phyloP scores from a whole-genome alignment of 2,329 filamentous ascomycete species.

The Fusarium zealandicum region DNA sequence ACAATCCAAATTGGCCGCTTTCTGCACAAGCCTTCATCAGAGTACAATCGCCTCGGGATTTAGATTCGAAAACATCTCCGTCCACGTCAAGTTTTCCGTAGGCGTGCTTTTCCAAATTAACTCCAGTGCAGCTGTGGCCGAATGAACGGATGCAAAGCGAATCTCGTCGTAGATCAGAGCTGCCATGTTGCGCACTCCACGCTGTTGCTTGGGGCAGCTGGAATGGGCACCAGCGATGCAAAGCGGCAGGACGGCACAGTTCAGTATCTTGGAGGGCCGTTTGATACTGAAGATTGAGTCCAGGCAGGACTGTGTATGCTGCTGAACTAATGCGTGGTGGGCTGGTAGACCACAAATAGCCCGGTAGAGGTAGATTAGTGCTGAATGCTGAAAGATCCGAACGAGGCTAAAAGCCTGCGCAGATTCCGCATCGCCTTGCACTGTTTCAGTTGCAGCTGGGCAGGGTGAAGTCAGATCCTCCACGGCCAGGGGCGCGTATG shows the following conservation, averaged over 20 bases:
- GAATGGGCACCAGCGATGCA: constrained; percentile 49
- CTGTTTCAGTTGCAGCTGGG: not conserved
- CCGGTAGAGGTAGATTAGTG: constrained; percentile 53
- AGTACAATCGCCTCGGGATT: constrained; percentile 39
- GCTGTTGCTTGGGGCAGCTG: constrained; percentile 40
- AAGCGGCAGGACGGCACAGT: constrained; percentile 50
- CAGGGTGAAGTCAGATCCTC: constrained; percentile 31
- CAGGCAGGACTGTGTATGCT: constrained; percentile 48
- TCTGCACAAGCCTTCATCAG: not conserved
- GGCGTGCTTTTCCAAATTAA: constrained; percentile 32
- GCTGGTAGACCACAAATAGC: constrained; percentile 51
- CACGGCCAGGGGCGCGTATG: constrained; percentile 38
- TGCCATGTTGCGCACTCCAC: constrained; percentile 26
- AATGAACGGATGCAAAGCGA: constrained; percentile 49
- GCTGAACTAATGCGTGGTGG: constrained; percentile 50
- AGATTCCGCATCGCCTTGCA: constrained; percentile 38
- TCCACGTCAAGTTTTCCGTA: constrained; percentile 25
- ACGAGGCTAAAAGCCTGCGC: constrained; percentile 48
- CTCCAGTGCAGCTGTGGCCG: constrained; percentile 34
- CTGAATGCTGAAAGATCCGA: constrained; percentile 50
- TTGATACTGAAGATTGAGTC: constrained; percentile 48
- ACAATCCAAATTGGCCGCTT: too few species aligned
- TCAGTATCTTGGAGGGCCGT: constrained; percentile 47
- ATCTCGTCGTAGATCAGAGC: constrained; percentile 43
- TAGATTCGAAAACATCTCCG: constrained; percentile 35